Evolutionary conservation across 2,329 filamentous ascomycete genomes (phyloP), one percentile per base, ranked within the genome.

Genomic region (Botrytis porri): DNA sequence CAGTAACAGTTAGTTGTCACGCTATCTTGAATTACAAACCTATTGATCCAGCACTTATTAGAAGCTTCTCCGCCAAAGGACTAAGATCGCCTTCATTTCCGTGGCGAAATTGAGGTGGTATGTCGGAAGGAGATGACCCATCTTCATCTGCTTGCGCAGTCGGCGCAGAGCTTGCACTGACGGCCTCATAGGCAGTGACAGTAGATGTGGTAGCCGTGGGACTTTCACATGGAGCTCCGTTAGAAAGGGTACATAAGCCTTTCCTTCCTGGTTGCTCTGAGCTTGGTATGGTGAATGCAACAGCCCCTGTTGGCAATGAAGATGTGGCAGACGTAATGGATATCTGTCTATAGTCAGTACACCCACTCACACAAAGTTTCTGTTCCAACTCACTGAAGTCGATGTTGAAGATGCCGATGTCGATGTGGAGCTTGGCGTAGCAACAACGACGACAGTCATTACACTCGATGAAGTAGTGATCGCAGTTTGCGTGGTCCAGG

Each of bases 1-100:
- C 63, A 72, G 54, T 29, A 60, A 32, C 7, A 16, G 35, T 61
- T 70, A 29, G 29, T 29, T 20, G 37, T 59, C 16, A 43, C n/a
- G 20, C 25, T 3, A 43, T 20, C 25, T 12, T 43, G 32, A 39
- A 60, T 5, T 35, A 72, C 70, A 69, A 67, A 80, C 79, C 79
- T 61, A 81, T 79, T 54, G 77, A 73, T 63, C 77, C 80, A 51
- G 72, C 72, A 51, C 77, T 77, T 70, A 81, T 78, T 48, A 81
- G 61, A 43, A 79, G 70, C 45, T 78, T 75, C 72, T 80, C 75
- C 6, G 77, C 75, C 45, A 73, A 65, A 12, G 77, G 76, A 45
- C 76, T 77, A 22, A 81, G 32, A 35, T 69, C 67, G 43, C 60
- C 54, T 48, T 76, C 54, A 39, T 43, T 41, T 22, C 25, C 10